phyloP scores from a whole-genome alignment of 1,284 basidiomycete species.

The Sporisorium iseilematis-ciliati region DNA sequence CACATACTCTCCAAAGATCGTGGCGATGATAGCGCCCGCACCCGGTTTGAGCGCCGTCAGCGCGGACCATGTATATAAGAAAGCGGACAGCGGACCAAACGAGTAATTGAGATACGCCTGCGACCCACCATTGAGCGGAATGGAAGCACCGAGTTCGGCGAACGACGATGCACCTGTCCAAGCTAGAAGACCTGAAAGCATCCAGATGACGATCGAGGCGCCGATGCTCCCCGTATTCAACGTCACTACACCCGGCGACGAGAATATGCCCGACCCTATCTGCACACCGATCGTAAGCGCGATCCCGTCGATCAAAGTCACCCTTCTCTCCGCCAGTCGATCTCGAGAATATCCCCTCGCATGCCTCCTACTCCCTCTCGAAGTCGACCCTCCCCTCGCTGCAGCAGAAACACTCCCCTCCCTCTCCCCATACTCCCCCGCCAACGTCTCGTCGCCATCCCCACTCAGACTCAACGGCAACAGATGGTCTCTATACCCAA shows the following conservation, averaged over 20 bases:
- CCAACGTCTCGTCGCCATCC: conserved; percentile 49
- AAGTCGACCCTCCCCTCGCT: background rate
- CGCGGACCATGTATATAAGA: conserved; percentile 71
- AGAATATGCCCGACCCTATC: conserved; percentile 68
- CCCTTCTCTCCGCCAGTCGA: conserved; percentile 18
- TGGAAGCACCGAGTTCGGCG: conserved; percentile 74
- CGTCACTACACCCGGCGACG: conserved; percentile 67
- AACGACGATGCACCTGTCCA: conserved; percentile 75
- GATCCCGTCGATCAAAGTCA: conserved; percentile 48
- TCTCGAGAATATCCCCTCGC: conserved; percentile 25
- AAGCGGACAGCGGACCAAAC: conserved; percentile 78
- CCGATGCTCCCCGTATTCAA: conserved; percentile 65
- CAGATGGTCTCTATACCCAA: conserved; percentile 59
- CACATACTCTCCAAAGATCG: conserved; percentile 80
- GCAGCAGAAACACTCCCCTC: conserved; percentile 38
- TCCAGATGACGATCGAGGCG: conserved; percentile 64
- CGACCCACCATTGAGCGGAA: conserved; percentile 73
- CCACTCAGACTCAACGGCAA: conserved; percentile 56
- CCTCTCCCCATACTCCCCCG: conserved; percentile 53
- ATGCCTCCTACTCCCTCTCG: conserved; percentile 19
- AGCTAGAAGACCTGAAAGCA: conserved; percentile 60
- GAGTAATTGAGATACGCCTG: conserved; percentile 81
- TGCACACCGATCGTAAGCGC: conserved; percentile 67
- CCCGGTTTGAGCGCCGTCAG: conserved; percentile 73
- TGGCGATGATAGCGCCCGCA: conserved; percentile 74